A percentile compares a stretch with the other conserved stretches of the same genome.
These are phyloP conservation scores for Ligustrum vulgare DNA, from an alignment of 257 asterid genomes.

Conservation along the genomic window DNA sequence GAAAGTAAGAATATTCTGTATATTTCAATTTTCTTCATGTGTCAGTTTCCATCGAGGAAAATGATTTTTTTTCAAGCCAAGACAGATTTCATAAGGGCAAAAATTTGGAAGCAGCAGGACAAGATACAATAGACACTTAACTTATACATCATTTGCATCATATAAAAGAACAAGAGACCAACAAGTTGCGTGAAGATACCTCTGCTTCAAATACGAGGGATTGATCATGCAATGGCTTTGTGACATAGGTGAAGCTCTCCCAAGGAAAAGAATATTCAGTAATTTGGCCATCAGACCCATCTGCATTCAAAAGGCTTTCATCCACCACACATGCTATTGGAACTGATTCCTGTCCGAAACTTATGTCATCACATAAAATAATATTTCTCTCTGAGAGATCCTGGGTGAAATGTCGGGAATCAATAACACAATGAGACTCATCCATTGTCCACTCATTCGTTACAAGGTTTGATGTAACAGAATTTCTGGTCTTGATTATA, in stretches of 20 bases:
- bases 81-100: neutral
- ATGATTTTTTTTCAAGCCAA: neutral
- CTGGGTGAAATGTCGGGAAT: constrained; percentile 72
- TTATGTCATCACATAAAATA: constrained; percentile 85
- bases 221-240: constrained; percentile 70
- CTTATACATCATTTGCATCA: constrained; percentile 5
- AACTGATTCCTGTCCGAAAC: constrained; percentile 83
- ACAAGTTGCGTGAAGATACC: constrained; percentile 44
- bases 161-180: constrained; percentile 16
- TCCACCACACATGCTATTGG: constrained; percentile 94
- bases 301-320: constrained; percentile 82
- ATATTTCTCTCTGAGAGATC: constrained; percentile 79
- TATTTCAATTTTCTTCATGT: neutral
- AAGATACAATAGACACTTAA: constrained; percentile 6
- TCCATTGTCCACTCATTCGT: constrained; percentile 79
- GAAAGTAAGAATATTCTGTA: neutral
- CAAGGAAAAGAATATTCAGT: constrained; percentile 73
- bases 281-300: constrained; percentile 77
- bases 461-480: constrained; percentile 32
- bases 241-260: constrained; percentile 89
- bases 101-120: neutral
- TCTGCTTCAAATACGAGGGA: constrained; percentile 60
- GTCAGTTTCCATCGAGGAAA: constrained; percentile 1
- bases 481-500: constrained; percentile 32
- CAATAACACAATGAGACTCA: constrained; percentile 84